These are phyloP conservation scores for Metarhizium humberi DNA, from an alignment of 2,329 filamentous ascomycete genomes.

Conservation along the genomic window DNA sequence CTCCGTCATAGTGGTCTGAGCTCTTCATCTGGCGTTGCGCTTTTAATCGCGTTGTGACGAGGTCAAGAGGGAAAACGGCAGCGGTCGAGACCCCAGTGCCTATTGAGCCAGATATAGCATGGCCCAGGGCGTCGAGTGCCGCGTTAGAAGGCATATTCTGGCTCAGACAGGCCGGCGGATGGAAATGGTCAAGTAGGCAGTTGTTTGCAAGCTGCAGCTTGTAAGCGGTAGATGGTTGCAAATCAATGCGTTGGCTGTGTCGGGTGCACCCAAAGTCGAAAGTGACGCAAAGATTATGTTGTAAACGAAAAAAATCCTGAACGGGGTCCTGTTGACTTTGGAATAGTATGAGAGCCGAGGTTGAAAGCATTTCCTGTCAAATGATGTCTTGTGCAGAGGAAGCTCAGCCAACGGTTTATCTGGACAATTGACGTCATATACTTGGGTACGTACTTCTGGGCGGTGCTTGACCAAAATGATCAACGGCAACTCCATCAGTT, in stretches of 20 bases:
- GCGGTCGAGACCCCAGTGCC: conserved; percentile 74
- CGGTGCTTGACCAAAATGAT: too few species aligned
- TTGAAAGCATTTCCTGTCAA: not conserved
- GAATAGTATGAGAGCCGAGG: not conserved
- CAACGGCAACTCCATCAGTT: too few species aligned
- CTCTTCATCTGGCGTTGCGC: conserved; percentile 55
- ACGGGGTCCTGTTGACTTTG: not conserved
- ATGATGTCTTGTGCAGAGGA: not conserved
- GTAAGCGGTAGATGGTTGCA: not conserved
- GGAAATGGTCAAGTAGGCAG: not conserved
- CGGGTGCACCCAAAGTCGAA: not conserved
- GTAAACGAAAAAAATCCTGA: not conserved
- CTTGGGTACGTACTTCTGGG: too few species aligned
- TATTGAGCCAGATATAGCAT: conserved; percentile 70
- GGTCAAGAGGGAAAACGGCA: conserved; percentile 69
- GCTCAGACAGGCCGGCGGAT: not conserved
- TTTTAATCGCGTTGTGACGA: conserved; percentile 75
- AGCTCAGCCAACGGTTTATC: too few species aligned
- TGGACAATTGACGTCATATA: too few species aligned
- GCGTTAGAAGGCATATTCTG: conserved; percentile 20
- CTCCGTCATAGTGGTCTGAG: conserved; percentile 46
- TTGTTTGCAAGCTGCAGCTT: not conserved
- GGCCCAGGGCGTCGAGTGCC: conserved; percentile 63
- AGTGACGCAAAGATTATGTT: not conserved
- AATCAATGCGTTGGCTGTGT: not conserved